Evolutionary conservation across 805 yeast genomes (phyloP), one percentile per base, ranked within the genome.

Genomic region (Hanseniaspora guilliermondii): DNA sequence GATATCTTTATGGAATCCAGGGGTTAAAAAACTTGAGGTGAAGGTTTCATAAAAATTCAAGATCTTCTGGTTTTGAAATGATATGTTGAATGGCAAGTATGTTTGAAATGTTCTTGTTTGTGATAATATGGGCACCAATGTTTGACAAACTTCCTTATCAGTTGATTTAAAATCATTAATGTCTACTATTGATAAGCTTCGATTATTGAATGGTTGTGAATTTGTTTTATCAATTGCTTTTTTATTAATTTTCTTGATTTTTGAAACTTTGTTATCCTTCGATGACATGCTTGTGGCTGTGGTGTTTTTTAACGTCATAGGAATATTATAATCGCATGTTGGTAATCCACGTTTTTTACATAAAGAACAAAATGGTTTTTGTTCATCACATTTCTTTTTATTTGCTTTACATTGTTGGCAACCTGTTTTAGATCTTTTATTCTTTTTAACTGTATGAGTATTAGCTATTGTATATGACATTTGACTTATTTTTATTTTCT

Each of bases 41-140:
- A 49, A 49, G 12, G 47, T 49, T 25, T 49, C 53, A 33, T 49
- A 49, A 35, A 49, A 49, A 19, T 49, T 49, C 22, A 49, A n/a
- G 12, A 49, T 49, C 25, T 49, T 49, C 33, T 49, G 53, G 17
- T 49, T 49, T 22, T 49, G 33, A n/a, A 49, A 49, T 2, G 53
- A 49, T 32, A 49, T 49, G 41, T 49, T 49, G 35, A 49, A 49
- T 40, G 53, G 53, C 17, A 49, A n/a, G 35, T 30, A 49, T 22
- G 53, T 21, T 19, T 49, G 47, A 14, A 32, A 49, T 6, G 47
- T 33, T n/a, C 21, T 40, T 7, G 47, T n/a, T 33, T 49, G 53
- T n/a, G 53, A 49, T 5, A 49, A 16, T 3, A 49, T 24, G 9
- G 53, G 53, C 11, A 30, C 27, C 21, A 36, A 17, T 32, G 33